Evolutionary conservation across 208 protist species (phyloP).

Genomic region (Tritrichomonas musculus): DNA sequence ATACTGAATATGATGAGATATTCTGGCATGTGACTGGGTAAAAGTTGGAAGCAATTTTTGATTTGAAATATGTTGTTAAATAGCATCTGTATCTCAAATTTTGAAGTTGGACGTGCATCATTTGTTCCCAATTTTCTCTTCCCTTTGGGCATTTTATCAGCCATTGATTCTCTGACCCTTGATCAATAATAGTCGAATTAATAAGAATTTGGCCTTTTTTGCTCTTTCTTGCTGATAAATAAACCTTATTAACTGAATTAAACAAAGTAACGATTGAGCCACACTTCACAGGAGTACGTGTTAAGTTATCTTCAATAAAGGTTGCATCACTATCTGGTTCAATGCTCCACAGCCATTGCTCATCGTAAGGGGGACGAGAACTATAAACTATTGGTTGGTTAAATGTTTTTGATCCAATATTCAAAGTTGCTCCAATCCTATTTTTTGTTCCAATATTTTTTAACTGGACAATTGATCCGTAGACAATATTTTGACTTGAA

Average conservation of each 20-base stretch:
- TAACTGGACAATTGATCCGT: neutral
- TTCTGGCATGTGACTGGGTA: neutral
- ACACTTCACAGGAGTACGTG: neutral
- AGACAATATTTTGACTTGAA: no score
- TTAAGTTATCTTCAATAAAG: no score
- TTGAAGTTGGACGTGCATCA: neutral
- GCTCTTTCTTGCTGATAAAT: neutral
- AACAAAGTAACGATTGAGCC: neutral
- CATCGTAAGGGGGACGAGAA: neutral
- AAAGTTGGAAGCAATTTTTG: neutral
- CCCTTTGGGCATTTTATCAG: neutral
- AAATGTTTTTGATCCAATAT: neutral
- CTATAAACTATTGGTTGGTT: neutral
- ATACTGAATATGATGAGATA: neutral
- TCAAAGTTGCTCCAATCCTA: neutral
- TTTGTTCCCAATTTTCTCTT: neutral
- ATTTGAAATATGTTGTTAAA: neutral
- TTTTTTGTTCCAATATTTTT: neutral
- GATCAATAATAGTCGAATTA: neutral
- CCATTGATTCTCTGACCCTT: neutral
- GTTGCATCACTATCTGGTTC: neutral
- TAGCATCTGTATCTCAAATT: neutral
- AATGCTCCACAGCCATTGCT: neutral
- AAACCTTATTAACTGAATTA: neutral
- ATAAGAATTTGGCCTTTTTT: neutral